Base-by-base conservation (phyloP, 106 monocot genomes). In the Platanthera zijinensis region DNA sequence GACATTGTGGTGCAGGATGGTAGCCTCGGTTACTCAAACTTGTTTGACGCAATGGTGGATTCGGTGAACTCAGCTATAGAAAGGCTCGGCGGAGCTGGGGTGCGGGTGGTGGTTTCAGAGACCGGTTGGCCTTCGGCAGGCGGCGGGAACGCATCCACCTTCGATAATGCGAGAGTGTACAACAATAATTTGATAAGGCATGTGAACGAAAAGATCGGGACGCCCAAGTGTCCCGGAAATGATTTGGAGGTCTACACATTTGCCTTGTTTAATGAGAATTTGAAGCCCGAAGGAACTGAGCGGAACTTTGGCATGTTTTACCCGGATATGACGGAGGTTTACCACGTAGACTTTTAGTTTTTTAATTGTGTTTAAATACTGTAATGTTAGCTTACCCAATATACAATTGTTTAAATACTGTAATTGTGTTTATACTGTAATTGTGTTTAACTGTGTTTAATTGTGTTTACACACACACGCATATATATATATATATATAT, bases 21-120 rank as follows among this genome's bases (percentile, higher is more conserved):
- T 0, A 14, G 52, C 10, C 53, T 67, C 11, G 74, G 80, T 12
- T 80, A 80, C 80, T 45, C 74, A 19, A 80, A 80, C 51, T 2
- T 80, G 10, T 80, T 80, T n/a, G 80, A 80, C 12, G 80, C 80
- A 3, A 80, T 80, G 32, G 72, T 80, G 4, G 80, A 80, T 50
- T 74, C 80, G 5, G 45, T 53, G 4, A 64, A 68, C 51, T 51
- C 74, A 11, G 80, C 80, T 10, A 0, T 80, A 19, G 68, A 74
- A 25, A 51, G 67, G 18, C 52, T 57, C 5, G 80, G 53, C 4
- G 80, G 67, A 0, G 0, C 32, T 1, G 52, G 10, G 9, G 50
- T 80, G 28, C 46, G 48, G 1, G 17, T 80, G 10, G 74, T 74
- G 7, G 80, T 80, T 10, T 74, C 80, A 8, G 80, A 80, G 68